phyloP scores from a whole-genome alignment of 768 basidiomycete genomes.

The Rhizopogon rudus region DNA sequence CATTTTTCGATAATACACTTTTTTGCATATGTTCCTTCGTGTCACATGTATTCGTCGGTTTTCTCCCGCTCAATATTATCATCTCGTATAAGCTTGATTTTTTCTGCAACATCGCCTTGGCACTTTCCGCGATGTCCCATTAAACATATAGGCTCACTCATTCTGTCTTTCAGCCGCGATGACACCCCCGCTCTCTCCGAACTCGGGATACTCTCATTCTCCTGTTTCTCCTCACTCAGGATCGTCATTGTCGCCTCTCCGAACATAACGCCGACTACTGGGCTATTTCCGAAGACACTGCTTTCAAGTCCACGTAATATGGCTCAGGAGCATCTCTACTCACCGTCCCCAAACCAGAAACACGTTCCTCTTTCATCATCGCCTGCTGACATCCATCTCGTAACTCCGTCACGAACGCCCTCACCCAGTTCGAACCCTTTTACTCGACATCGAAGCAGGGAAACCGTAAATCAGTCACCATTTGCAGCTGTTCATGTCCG shows the following conservation, averaged over 20 bases:
- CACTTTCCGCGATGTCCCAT: neutral
- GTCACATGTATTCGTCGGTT: neutral
- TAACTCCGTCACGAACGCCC: too few species aligned
- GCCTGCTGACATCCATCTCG: too few species aligned
- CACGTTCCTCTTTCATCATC: too few species aligned
- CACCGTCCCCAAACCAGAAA: neutral
- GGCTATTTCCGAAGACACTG: neutral
- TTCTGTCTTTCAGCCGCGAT: conserved; percentile 14
- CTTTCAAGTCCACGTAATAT: conserved; percentile 12
- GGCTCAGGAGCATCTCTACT: conserved; percentile 2
- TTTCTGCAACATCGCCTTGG: too few species aligned
- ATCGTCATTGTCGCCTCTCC: conserved; percentile 18
- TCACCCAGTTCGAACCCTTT: too few species aligned
- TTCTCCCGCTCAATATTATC: neutral
- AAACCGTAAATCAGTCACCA: conserved; percentile 11
- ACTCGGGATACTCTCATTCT: conserved; percentile 26
- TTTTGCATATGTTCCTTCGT: neutral
- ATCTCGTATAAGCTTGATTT: neutral
- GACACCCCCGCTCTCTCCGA: conserved; percentile 31
- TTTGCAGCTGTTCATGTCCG: conserved; percentile 19
- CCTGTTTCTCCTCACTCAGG: too few species aligned
- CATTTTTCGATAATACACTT: conserved; percentile 1
- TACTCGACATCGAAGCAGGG: conserved; percentile 49
- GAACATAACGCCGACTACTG: conserved; percentile 11
- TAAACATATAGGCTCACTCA: neutral